A percentile compares a stretch with the other conserved stretches of the same genome.
phyloP scores from a whole-genome alignment of 768 basidiomycete genomes.

The Chiua virens region DNA sequence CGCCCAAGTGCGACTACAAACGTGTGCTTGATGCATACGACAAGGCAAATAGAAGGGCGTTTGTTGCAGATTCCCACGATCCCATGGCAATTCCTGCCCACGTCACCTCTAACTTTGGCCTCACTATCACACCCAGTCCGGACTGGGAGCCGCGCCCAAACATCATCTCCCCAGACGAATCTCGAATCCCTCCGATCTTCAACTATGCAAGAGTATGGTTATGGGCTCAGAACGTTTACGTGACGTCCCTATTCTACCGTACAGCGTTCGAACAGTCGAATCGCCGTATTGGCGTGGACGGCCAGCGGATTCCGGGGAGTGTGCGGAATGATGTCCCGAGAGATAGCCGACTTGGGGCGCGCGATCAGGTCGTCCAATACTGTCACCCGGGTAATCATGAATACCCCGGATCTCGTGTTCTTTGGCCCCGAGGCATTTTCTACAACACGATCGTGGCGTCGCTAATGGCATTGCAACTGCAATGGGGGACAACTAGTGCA shows the following conservation, averaged over 20 bases:
- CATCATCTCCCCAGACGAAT: slow-evolving; percentile 22
- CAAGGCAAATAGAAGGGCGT: slow-evolving; percentile 12
- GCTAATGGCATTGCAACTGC: slow-evolving; percentile 27
- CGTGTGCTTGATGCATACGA: slow-evolving; percentile 25
- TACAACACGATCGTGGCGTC: slow-evolving; percentile 32
- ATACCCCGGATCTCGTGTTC: not conserved
- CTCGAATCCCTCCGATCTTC: slow-evolving; percentile 24
- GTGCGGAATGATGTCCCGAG: slow-evolving; percentile 1
- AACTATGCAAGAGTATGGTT: slow-evolving; percentile 23
- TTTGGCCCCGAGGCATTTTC: slow-evolving; percentile 24
- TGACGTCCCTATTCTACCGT: slow-evolving; percentile 16
- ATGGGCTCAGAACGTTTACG: slow-evolving; percentile 21
- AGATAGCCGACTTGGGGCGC: slow-evolving; percentile 17
- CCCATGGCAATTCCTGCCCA: not conserved
- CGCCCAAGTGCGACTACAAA: slow-evolving; percentile 38
- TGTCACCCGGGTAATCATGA: slow-evolving; percentile 12
- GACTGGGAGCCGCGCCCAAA: not conserved
- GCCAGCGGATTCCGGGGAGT: not conserved
- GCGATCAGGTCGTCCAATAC: slow-evolving; percentile 19
- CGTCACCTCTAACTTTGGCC: slow-evolving; percentile 7
- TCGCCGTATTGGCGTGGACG: slow-evolving; percentile 2
- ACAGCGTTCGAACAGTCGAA: slow-evolving; percentile 12
- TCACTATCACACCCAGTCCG: slow-evolving; percentile 14
- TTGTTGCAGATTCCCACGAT: not conserved
- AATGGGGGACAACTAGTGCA: slow-evolving; percentile 34